phyloP scores from a whole-genome alignment of 1,284 basidiomycete genomes.

The Papiliotrema fonsecae region DNA sequence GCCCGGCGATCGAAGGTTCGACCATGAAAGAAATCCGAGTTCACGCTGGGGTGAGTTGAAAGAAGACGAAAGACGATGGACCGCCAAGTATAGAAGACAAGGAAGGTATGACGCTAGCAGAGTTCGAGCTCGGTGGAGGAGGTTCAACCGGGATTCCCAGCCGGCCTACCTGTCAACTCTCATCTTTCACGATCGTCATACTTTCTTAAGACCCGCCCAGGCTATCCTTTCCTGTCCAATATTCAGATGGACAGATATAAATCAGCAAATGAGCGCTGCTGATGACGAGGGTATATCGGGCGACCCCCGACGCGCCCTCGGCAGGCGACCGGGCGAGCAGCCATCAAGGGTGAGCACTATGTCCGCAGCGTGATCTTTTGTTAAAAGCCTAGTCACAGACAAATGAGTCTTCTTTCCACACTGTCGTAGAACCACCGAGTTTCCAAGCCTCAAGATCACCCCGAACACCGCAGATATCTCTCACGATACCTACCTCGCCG shows the following conservation, averaged over 20 bases:
- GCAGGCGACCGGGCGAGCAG: constrained; percentile 31
- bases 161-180: too few species aligned
- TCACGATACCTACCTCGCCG: constrained; percentile 3
- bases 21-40: background rate
- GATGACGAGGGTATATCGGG: background rate
- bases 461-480: constrained; percentile 4
- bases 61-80: background rate
- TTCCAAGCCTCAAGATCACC: constrained; percentile 13
- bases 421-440: constrained; percentile 14
- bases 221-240: background rate
- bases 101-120: background rate
- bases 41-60: background rate
- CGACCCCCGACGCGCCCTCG: constrained; percentile 34
- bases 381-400: constrained; percentile 17
- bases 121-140: background rate
- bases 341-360: constrained; percentile 18
- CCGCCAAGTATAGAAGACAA: background rate
- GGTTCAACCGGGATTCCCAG: background rate
- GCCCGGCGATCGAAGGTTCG: constrained; percentile 10
- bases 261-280: too few species aligned
- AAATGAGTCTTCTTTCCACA: constrained; percentile 7
- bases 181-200: too few species aligned
- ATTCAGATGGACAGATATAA: background rate
- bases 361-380: too few species aligned
- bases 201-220: too few species aligned